These are phyloP conservation scores for Castanea sativa DNA, from an alignment of 306 rosid genomes.

Conservation along the genomic window DNA sequence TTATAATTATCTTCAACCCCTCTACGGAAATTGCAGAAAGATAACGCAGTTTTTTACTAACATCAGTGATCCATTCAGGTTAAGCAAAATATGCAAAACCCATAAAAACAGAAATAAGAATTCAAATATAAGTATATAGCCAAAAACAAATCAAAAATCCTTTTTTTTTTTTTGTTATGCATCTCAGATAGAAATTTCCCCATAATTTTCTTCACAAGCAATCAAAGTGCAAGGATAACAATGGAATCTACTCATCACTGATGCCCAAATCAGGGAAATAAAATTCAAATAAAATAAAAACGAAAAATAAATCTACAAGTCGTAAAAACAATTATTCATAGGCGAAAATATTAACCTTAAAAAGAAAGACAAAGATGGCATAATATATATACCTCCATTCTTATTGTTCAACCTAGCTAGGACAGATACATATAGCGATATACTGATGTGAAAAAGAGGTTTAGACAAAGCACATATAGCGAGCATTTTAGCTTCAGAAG, in stretches of 20 bases:
- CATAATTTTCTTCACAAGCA: conserved; percentile 57
- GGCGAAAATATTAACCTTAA: background rate
- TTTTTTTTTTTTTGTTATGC: background rate
- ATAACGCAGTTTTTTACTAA: conserved; percentile 54
- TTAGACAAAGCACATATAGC: background rate
- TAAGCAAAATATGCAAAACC: background rate
- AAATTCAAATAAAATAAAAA: background rate
- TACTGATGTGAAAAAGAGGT: background rate
- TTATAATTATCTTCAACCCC: conserved; percentile 29
- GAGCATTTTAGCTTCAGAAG: background rate
- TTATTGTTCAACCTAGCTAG: background rate
- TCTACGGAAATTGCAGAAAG: conserved; percentile 28
- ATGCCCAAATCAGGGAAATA: conserved; percentile 6
- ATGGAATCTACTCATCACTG: conserved; percentile 25
- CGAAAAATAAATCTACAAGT: background rate
- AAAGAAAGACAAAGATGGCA: background rate
- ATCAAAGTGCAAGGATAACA: conserved; percentile 79
- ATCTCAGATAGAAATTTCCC: conserved; percentile 60
- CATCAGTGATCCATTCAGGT: conserved; percentile 7
- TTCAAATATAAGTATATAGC: background rate
- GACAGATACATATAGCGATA: background rate
- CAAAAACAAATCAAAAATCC: background rate
- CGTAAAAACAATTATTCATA: background rate
- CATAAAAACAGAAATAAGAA: background rate
- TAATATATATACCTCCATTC: background rate